Conservation (phyloP, 1,284 basidiomycete species). For the Tilletiopsis washingtonensis region DNA sequence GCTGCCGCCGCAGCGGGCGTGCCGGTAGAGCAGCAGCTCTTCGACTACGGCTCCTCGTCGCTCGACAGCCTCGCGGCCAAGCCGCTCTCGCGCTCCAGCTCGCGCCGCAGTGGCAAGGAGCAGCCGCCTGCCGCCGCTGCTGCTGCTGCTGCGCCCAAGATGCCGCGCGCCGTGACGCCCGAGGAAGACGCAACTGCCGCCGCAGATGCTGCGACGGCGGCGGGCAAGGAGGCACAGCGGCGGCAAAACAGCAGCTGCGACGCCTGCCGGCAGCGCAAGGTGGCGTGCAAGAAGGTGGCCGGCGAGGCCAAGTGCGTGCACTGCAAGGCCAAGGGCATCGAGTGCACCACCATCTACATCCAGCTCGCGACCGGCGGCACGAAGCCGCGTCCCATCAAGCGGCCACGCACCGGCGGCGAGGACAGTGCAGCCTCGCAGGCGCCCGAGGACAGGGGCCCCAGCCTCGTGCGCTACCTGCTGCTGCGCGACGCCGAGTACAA, state of each 20-base stretch:
- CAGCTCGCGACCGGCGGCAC: constrained; percentile 28
- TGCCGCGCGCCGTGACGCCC: too few species aligned
- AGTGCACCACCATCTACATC: constrained; percentile 35
- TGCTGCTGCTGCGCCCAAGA: too few species aligned
- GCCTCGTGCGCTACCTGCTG: constrained; percentile 3
- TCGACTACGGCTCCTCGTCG: too few species aligned
- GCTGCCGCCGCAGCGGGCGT: too few species aligned
- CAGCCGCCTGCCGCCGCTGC: too few species aligned
- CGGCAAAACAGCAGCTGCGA: constrained; percentile 40
- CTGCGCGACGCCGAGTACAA: constrained; percentile 2
- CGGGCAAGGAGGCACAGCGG: constrained; percentile 16
- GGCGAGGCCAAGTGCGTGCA: constrained; percentile 31
- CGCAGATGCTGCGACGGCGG: neutral
- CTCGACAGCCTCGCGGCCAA: too few species aligned
- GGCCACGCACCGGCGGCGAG: neutral
- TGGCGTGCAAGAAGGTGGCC: constrained; percentile 24
- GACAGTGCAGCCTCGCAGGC: neutral
- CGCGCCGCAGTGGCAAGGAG: too few species aligned
- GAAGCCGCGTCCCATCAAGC: constrained; percentile 29
- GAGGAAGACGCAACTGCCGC: too few species aligned
- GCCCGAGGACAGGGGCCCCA: too few species aligned
- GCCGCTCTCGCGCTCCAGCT: too few species aligned
- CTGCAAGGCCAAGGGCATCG: constrained; percentile 34
- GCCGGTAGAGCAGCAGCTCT: too few species aligned
- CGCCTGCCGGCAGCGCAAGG: constrained; percentile 34